Evolutionary conservation across 805 yeast genomes (phyloP).

Genomic region (Metschnikowia gelsemii): DNA sequence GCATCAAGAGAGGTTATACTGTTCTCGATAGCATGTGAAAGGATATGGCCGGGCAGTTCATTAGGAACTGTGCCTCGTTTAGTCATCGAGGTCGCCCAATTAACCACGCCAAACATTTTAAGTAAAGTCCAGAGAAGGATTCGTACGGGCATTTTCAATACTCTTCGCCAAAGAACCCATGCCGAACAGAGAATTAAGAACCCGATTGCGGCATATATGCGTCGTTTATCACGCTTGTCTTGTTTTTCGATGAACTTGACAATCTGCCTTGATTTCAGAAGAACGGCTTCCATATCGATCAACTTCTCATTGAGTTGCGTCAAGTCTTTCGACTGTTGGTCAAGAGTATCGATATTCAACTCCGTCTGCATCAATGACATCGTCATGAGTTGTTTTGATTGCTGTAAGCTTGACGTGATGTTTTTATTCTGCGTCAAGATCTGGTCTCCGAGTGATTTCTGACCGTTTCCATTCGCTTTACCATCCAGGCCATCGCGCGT

Average conservation of each 20-base stretch:
- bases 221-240: conserved; percentile 47
- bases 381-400: conserved; percentile 48
- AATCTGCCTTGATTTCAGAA: conserved; percentile 44
- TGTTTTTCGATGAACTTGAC: conserved; percentile 53
- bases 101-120: conserved; percentile 29
- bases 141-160: conserved; percentile 44
- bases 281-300: conserved; percentile 39
- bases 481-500: conserved; percentile 3
- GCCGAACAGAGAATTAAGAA: conserved; percentile 45
- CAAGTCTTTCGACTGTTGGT: conserved; percentile 46
- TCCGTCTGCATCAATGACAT: conserved; percentile 53
- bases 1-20: too few relatives aligned
- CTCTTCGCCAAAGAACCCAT: conserved; percentile 52
- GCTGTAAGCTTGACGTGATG: conserved; percentile 48
- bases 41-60: too few relatives aligned
- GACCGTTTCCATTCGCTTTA: conserved; percentile 20
- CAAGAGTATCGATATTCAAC: conserved; percentile 47
- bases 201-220: conserved; percentile 48
- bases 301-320: conserved; percentile 41
- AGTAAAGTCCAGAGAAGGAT: conserved; percentile 48
- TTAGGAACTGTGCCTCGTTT: too few relatives aligned
- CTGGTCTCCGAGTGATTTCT: conserved; percentile 44
- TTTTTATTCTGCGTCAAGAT: conserved; percentile 46
- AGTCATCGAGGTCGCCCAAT: conserved; percentile 13
- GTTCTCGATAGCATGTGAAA: neutral